phyloP scores from a whole-genome alignment of 2,329 filamentous ascomycete genomes.

The Rhinocladiella similis region DNA sequence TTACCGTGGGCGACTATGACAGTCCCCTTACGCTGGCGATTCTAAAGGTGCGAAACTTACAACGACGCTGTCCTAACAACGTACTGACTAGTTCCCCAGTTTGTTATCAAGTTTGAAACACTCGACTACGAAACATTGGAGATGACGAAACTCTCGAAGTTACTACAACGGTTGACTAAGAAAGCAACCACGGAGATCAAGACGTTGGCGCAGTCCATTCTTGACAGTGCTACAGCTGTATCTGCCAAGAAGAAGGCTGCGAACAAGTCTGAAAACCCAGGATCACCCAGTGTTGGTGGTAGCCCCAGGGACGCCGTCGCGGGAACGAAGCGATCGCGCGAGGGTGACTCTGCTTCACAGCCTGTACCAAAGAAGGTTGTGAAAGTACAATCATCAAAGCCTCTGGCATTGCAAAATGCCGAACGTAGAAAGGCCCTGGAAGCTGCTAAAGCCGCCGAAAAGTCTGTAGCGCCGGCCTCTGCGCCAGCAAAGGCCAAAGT shows the following conservation, averaged over 20 bases:
- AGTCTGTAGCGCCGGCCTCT: slow-evolving; percentile 7
- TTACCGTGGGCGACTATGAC: slow-evolving; percentile 49
- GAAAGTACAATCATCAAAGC: slow-evolving; percentile 35
- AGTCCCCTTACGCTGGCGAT: slow-evolving; percentile 46
- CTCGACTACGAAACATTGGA: slow-evolving; percentile 59
- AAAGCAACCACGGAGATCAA: slow-evolving; percentile 59
- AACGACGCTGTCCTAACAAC: background rate
- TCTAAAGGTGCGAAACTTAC: slow-evolving; percentile 41
- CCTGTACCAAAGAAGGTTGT: slow-evolving; percentile 40
- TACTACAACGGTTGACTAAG: slow-evolving; percentile 58
- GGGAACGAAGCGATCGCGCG: slow-evolving; percentile 15
- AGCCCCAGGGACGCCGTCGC: slow-evolving; percentile 18
- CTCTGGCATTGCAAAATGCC: slow-evolving; percentile 30
- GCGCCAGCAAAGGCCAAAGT: slow-evolving; percentile 37
- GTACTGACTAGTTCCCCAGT: slow-evolving; percentile 38
- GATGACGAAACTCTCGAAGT: slow-evolving; percentile 60
- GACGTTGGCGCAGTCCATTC: slow-evolving; percentile 55
- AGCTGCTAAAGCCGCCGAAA: slow-evolving; percentile 18
- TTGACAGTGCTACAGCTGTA: slow-evolving; percentile 48
- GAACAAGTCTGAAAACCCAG: slow-evolving; percentile 37
- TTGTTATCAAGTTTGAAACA: slow-evolving; percentile 57
- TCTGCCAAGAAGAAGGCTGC: slow-evolving; percentile 45
- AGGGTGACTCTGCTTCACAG: slow-evolving; percentile 27
- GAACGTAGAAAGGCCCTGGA: slow-evolving; percentile 27
- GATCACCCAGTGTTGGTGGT: slow-evolving; percentile 28